Percentiles rank a stretch among this genome's conserved stretches.
Evolutionary conservation across 805 yeast species (phyloP).

Genomic region (Wickerhamiella kurtzmanii): DNA sequence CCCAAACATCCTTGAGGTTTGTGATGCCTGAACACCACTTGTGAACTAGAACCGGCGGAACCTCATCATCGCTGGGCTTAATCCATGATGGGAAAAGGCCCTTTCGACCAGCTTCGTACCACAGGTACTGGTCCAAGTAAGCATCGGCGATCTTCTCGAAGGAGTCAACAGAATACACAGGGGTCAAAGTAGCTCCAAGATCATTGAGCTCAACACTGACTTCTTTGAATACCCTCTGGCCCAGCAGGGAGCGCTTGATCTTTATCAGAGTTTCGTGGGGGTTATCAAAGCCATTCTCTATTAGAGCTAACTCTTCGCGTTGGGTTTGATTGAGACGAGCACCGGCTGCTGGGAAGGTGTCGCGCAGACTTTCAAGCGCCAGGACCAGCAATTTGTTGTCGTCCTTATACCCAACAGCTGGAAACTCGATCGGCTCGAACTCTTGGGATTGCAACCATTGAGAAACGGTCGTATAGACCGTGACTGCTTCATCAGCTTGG

Average conservation of each 20-base stretch:
- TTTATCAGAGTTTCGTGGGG: constrained; percentile 87
- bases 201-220: constrained; percentile 83
- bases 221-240: constrained; percentile 88
- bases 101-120: constrained; percentile 89
- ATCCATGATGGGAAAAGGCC: constrained; percentile 90
- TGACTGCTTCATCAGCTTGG: constrained; percentile 75
- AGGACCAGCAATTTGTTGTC: constrained; percentile 81
- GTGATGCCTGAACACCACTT: constrained; percentile 92
- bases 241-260: constrained; percentile 64
- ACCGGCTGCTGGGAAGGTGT: constrained; percentile 28
- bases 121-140: constrained; percentile 82
- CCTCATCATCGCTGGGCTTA: constrained; percentile 86
- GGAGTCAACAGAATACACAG: constrained; percentile 82
- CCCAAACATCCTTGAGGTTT: constrained; percentile 69
- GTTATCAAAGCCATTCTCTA: constrained; percentile 92
- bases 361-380: constrained; percentile 81
- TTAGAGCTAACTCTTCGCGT: constrained; percentile 81
- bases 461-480: constrained; percentile 74
- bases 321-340: constrained; percentile 65
- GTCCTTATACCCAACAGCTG: constrained; percentile 81
- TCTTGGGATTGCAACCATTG: constrained; percentile 78
- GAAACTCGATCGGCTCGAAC: constrained; percentile 78
- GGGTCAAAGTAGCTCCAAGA: constrained; percentile 66
- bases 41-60: constrained; percentile 81
- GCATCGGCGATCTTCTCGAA: constrained; percentile 94